Percentiles rank a stretch among this genome's conserved stretches.
Conservation (phyloP, 1,284 basidiomycete species). For the Heterobasidion annosum region DNA sequence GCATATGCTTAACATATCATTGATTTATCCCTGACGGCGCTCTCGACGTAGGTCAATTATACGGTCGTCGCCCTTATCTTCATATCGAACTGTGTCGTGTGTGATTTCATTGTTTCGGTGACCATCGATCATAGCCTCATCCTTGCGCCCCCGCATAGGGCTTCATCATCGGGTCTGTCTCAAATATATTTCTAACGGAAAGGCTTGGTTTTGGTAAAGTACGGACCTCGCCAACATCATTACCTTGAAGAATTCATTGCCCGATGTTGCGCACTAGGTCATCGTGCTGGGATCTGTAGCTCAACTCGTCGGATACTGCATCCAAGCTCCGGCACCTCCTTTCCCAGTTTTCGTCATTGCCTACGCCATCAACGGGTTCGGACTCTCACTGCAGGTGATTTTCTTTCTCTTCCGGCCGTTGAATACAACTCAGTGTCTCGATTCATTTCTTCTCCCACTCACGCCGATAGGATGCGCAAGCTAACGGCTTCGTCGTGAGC, state of each 20-base stretch:
- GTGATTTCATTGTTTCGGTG: background rate
- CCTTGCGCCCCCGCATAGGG: conserved; percentile 21
- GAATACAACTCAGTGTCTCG: background rate
- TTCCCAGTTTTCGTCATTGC: conserved; percentile 55
- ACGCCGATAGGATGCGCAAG: conserved; percentile 35
- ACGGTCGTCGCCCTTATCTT: conserved; percentile 47
- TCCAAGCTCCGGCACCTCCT: conserved; percentile 51
- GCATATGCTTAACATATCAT: conserved; percentile 5
- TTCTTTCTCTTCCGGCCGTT: no score
- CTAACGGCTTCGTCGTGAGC: conserved; percentile 43
- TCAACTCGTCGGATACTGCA: conserved; percentile 35
- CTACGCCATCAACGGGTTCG: conserved; percentile 55
- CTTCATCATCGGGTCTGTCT: conserved; percentile 34
- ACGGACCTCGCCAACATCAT: background rate
- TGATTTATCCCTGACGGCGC: conserved; percentile 6
- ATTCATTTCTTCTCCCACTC: background rate
- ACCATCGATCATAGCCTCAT: background rate
- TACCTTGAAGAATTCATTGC: background rate
- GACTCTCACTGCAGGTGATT: conserved; percentile 41
- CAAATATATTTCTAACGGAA: conserved; percentile 42
- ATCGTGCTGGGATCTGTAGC: conserved; percentile 21
- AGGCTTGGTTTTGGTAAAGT: conserved; percentile 50
- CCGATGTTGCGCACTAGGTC: conserved; percentile 10
- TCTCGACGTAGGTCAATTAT: conserved; percentile 26
- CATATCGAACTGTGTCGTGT: conserved; percentile 42